Conservation (phyloP, 257 asterid genomes). For the Pogostemon cablin region DNA sequence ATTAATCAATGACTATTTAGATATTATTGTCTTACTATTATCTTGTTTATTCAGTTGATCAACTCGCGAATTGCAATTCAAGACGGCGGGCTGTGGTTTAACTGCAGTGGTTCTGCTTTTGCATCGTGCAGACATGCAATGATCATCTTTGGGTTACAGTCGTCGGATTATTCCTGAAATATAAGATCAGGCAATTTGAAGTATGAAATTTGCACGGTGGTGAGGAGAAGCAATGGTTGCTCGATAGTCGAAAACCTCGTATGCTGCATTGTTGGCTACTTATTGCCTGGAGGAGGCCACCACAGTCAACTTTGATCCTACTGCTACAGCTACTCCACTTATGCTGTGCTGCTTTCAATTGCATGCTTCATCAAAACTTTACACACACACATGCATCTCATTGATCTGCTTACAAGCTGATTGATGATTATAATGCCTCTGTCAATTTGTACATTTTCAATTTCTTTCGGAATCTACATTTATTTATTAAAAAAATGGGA, state of each 20-base stretch:
- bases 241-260: no score
- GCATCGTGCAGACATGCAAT: background rate
- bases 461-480: no score
- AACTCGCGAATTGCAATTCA: background rate
- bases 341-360: background rate
- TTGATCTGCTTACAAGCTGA: no score
- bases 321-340: background rate
- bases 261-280: no score
- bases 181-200: background rate
- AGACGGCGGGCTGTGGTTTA: background rate
- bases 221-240: background rate
- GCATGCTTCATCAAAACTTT: background rate
- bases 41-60: constrained; percentile 25
- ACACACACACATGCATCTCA: no score
- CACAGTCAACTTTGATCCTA: background rate
- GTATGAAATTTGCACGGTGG: no score
- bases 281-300: no score
- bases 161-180: background rate
- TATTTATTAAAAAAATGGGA: no score
- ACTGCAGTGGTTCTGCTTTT: background rate
- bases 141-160: background rate
- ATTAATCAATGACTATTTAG: background rate
- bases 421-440: no score
- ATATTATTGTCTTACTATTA: background rate
- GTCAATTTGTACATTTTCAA: no score